Percentiles rank a stretch among this genome's conserved stretches.
Conservation (phyloP, 441 rosid species). For the Pelargonium exstipulatum region DNA sequence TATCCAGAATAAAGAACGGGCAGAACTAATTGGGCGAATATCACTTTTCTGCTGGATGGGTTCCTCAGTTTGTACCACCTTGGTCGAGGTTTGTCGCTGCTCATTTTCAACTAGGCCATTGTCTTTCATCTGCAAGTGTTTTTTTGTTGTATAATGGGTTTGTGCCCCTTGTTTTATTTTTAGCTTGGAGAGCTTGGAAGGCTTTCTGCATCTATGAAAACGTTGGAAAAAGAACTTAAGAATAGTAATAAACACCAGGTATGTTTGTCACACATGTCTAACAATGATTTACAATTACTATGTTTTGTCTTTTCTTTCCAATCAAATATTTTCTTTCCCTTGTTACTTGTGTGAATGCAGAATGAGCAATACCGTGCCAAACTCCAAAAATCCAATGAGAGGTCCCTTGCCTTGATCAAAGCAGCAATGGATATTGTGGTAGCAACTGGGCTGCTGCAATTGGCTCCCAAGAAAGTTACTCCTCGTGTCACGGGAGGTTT, state of each 20-base stretch:
- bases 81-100: slow-evolving; percentile 68
- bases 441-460: slow-evolving; percentile 80
- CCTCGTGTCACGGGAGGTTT: slow-evolving; percentile 93
- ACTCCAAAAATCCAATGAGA: slow-evolving; percentile 77
- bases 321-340: neutral
- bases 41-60: slow-evolving; percentile 95
- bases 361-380: slow-evolving; percentile 64
- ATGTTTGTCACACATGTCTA: slow-evolving; percentile 6
- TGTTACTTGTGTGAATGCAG: slow-evolving; percentile 28
- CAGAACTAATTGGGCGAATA: slow-evolving; percentile 73
- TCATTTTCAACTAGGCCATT: slow-evolving; percentile 8
- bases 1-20: slow-evolving; percentile 69
- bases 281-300: neutral
- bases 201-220: slow-evolving; percentile 72
- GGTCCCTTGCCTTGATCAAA: slow-evolving; percentile 75
- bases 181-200: slow-evolving; percentile 85
- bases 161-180: slow-evolving; percentile 12
- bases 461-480: slow-evolving; percentile 79
- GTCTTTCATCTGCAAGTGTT: neutral
- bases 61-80: slow-evolving; percentile 63
- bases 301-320: neutral
- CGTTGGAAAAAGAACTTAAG: slow-evolving; percentile 70
- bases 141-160: slow-evolving; percentile 5
- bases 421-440: slow-evolving; percentile 79
- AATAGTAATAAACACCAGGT: slow-evolving; percentile 55